Conservation (phyloP, 768 basidiomycete genomes). For the Serendipita indica region DNA sequence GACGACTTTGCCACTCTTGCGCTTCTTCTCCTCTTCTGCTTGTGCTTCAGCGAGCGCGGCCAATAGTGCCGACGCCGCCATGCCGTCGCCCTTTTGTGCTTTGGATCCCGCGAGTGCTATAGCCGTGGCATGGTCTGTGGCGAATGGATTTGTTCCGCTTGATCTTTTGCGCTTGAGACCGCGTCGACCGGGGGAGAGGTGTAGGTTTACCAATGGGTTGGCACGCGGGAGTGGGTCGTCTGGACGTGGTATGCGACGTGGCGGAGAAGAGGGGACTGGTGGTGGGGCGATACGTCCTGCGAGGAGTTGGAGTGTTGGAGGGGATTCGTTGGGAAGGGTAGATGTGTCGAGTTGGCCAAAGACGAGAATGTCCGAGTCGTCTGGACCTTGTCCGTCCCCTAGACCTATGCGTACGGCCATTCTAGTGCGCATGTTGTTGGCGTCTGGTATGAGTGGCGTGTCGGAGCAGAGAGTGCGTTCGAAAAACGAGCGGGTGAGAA, state of each 20-base stretch:
- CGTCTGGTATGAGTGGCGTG: not conserved
- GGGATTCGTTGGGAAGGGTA: not conserved
- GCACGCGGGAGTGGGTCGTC: slow-evolving; percentile 12
- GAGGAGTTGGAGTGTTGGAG: slow-evolving; percentile 2
- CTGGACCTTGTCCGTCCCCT: not conserved
- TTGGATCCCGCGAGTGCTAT: not conserved
- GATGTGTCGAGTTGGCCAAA: not conserved
- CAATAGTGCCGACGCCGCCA: not conserved
- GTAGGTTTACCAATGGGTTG: not conserved
- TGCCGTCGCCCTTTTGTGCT: not conserved
- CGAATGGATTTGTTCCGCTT: not conserved
- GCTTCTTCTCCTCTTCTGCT: not conserved
- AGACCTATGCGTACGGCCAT: slow-evolving; percentile 8
- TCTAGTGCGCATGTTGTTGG: not conserved
- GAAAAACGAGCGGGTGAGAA: slow-evolving; percentile 4
- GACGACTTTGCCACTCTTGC: not conserved
- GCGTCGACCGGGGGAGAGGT: slow-evolving; percentile 2
- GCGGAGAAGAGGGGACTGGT: not conserved
- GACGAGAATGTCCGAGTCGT: slow-evolving; percentile 8
- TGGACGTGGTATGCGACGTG: slow-evolving; percentile 5
- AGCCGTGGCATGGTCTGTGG: not conserved
- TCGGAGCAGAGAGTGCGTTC: slow-evolving; percentile 8
- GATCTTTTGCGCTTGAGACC: slow-evolving; percentile 2
- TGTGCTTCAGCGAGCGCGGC: not conserved
- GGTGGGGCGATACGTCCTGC: slow-evolving; percentile 10